These are phyloP conservation scores for Lipomyces sp. DNA, from an alignment of 805 yeast genomes.

Conservation along the genomic window DNA sequence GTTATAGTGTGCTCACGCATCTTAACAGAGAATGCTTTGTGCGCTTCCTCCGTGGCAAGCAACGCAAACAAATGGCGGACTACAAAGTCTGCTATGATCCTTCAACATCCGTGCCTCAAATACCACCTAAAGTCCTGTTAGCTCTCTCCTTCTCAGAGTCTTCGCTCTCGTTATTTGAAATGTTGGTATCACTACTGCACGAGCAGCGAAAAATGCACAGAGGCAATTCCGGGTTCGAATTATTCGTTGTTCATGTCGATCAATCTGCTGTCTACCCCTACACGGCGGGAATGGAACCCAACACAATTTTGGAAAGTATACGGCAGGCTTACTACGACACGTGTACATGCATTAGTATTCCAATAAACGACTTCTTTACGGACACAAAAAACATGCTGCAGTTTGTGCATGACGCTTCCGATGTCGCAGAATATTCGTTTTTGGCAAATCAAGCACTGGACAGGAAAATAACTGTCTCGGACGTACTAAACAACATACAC, in stretches of 20 bases:
- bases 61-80: conserved; percentile 78
- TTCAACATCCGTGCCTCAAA: conserved; percentile 47
- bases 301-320: conserved; percentile 40
- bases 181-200: conserved; percentile 60
- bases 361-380: conserved; percentile 14
- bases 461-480: conserved; percentile 44
- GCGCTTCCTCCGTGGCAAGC: conserved; percentile 75
- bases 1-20: not conserved
- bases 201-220: conserved; percentile 68
- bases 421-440: conserved; percentile 2
- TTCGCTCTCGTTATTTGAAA: conserved; percentile 70
- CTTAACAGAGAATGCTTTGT: conserved; percentile 59
- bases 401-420: conserved; percentile 9
- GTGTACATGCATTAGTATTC: conserved; percentile 35
- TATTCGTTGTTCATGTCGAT: conserved; percentile 58
- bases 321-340: conserved; percentile 43
- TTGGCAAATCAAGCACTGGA: not conserved
- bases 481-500: conserved; percentile 50
- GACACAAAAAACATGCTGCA: not conserved
- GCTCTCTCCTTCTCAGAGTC: conserved; percentile 27
- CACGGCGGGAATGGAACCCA: conserved; percentile 24
- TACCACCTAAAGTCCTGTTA: conserved; percentile 51
- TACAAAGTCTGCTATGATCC: conserved; percentile 72
- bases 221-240: conserved; percentile 69
- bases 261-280: conserved; percentile 42